Evolutionary conservation across 352 stramenopile species (phyloP).

Genomic region (Albugo candida): DNA sequence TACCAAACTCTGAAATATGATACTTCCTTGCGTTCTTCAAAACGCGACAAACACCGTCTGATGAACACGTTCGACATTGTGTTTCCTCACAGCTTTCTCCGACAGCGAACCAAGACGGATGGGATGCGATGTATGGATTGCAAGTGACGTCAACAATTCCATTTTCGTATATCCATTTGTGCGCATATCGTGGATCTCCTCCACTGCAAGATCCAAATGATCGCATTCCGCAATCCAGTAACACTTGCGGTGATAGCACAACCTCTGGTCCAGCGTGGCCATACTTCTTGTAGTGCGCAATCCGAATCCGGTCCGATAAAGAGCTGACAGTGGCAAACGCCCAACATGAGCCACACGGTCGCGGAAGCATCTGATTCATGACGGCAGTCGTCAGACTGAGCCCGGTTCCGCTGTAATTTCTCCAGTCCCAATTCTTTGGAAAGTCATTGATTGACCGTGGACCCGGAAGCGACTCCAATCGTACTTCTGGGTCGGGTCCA

Average conservation of each 20-base stretch:
- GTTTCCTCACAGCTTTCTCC: slow-evolving; percentile 27
- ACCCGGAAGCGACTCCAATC: slow-evolving; percentile 22
- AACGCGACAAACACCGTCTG: slow-evolving; percentile 37
- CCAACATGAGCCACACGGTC: slow-evolving; percentile 60
- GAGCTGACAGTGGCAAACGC: slow-evolving; percentile 48
- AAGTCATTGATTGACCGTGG: slow-evolving; percentile 35
- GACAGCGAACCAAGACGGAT: slow-evolving; percentile 49
- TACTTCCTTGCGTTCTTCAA: slow-evolving; percentile 39
- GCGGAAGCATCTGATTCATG: slow-evolving; percentile 64
- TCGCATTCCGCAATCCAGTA: slow-evolving; percentile 63
- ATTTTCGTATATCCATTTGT: slow-evolving; percentile 73
- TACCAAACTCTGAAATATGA: slow-evolving; percentile 50
- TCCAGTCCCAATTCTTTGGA: slow-evolving; percentile 54
- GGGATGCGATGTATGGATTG: slow-evolving; percentile 62
- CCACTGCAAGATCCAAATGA: slow-evolving; percentile 59
- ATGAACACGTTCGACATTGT: slow-evolving; percentile 43
- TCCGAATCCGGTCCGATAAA: slow-evolving; percentile 61
- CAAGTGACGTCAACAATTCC: slow-evolving; percentile 66
- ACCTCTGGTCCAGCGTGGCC: slow-evolving; percentile 31
- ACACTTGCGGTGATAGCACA: slow-evolving; percentile 38
- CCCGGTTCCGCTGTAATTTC: slow-evolving; percentile 57
- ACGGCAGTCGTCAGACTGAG: slow-evolving; percentile 51
- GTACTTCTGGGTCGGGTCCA: slow-evolving; percentile 31
- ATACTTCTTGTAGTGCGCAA: slow-evolving; percentile 39
- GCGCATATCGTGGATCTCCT: slow-evolving; percentile 57